phyloP scores from a whole-genome alignment of 495 filamentous ascomycete genomes.

The Aspergillus bertholletiae region DNA sequence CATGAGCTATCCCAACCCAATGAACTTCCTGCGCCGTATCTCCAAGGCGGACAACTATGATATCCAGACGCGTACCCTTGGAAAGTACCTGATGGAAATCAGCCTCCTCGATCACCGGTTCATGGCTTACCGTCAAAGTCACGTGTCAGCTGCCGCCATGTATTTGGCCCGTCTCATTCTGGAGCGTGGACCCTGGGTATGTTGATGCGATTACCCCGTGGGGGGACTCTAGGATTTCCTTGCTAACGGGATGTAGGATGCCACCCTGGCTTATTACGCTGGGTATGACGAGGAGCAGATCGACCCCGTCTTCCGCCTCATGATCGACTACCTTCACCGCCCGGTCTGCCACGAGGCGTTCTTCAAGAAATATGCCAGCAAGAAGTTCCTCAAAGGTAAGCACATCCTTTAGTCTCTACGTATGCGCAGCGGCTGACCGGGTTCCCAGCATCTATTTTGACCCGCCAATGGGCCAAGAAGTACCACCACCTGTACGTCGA shows the following conservation, averaged over 20 bases:
- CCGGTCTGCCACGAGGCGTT: constrained; percentile 94
- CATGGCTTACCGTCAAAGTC: constrained; percentile 80
- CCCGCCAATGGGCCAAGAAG: constrained; percentile 90
- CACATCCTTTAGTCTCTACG: neutral
- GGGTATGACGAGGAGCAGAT: constrained; percentile 93
- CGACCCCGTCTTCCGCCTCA: constrained; percentile 83
- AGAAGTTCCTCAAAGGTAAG: constrained; percentile 95
- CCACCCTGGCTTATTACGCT: constrained; percentile 85
- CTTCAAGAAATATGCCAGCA: constrained; percentile 99
- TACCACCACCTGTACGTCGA: constrained; percentile 45
- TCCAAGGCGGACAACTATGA: constrained; percentile 99
- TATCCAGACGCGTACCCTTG: constrained; percentile 92
- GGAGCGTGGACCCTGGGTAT: constrained; percentile 85
- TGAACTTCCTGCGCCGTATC: constrained; percentile 98
- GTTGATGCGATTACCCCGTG: constrained; percentile 21
- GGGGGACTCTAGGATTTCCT: neutral
- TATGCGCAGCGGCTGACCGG: constrained; percentile 13
- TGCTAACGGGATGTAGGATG: constrained; percentile 56
- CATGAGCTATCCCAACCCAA: constrained; percentile 96
- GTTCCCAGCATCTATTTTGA: constrained; percentile 76
- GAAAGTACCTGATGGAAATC: constrained; percentile 98
- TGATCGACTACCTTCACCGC: constrained; percentile 89
- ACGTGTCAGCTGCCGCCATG: constrained; percentile 89
- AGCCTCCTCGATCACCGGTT: constrained; percentile 91
- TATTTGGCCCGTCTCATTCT: constrained; percentile 88